Evolutionary conservation across 768 basidiomycete genomes (phyloP).

Genomic region (Podaxis sp.): DNA sequence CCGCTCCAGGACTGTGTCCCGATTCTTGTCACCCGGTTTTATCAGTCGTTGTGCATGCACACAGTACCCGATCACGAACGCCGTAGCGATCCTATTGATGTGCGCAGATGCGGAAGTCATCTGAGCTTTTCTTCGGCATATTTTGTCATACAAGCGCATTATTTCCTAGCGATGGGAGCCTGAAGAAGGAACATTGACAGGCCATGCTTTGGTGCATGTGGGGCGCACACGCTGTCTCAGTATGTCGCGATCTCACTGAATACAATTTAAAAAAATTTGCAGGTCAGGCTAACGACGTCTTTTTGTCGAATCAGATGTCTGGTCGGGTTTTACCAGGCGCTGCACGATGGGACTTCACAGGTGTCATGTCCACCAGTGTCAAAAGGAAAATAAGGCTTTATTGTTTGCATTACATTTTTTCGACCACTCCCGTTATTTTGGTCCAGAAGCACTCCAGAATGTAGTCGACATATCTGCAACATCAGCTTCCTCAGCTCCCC

Average conservation of each 20-base stretch:
- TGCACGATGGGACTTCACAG: no score
- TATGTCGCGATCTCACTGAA: not conserved
- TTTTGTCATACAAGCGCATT: not conserved
- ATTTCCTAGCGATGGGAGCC: not conserved
- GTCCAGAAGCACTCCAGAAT: no score
- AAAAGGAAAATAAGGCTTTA: no score
- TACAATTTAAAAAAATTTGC: not conserved
- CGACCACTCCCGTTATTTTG: no score
- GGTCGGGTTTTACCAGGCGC: not conserved
- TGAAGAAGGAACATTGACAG: not conserved
- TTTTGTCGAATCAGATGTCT: not conserved
- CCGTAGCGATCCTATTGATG: no score
- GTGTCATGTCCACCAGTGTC: no score
- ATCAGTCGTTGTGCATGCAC: no score
- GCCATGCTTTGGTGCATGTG: not conserved
- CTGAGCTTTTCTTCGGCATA: not conserved
- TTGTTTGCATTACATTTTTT: no score
- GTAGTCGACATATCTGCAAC: not conserved
- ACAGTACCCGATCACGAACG: no score
- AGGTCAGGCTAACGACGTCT: not conserved
- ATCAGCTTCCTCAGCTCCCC: conserved; percentile 1
- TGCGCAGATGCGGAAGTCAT: not conserved
- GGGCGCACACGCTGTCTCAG: not conserved
- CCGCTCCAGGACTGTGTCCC: no score
- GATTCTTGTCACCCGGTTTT: no score